Conservation (phyloP, 306 rosid species). For the Rubus parviflorus region DNA sequence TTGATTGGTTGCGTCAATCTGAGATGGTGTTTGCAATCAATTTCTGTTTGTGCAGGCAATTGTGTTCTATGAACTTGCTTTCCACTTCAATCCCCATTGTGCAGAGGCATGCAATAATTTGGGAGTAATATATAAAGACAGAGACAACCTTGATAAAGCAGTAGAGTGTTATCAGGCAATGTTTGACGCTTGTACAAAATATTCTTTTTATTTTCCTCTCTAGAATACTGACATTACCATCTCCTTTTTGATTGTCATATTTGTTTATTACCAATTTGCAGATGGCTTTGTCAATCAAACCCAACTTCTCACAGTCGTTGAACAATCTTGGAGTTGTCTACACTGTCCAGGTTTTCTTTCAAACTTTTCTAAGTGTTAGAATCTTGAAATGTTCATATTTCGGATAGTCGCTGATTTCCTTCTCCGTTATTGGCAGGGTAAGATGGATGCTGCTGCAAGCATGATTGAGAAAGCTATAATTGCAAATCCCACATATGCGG, state of each 20-base stretch:
- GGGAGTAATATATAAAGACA: slow-evolving; percentile 97
- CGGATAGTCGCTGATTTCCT: slow-evolving; percentile 18
- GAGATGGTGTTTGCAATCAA: slow-evolving; percentile 1
- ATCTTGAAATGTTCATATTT: slow-evolving; percentile 22
- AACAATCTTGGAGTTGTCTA: slow-evolving; percentile 98
- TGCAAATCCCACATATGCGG: slow-evolving; percentile 98
- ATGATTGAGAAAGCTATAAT: slow-evolving; percentile 98
- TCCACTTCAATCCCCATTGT: slow-evolving; percentile 96
- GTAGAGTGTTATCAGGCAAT: slow-evolving; percentile 97
- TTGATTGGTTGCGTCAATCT: slow-evolving; percentile 19
- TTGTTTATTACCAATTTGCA: slow-evolving; percentile 38
- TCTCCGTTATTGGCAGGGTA: slow-evolving; percentile 67
- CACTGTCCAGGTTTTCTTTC: slow-evolving; percentile 84
- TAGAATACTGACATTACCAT: slow-evolving; percentile 17
- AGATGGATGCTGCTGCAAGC: slow-evolving; percentile 97
- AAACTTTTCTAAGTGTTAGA: slow-evolving; percentile 19
- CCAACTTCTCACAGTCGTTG: slow-evolving; percentile 93
- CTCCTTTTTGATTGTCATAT: slow-evolving; percentile 1
- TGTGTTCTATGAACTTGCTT: slow-evolving; percentile 96
- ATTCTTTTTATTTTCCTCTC: not conserved
- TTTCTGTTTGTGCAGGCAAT: slow-evolving; percentile 67
- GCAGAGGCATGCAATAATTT: slow-evolving; percentile 98
- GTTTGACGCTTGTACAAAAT: not conserved
- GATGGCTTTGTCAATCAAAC: slow-evolving; percentile 92
- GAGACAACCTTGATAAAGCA: slow-evolving; percentile 98